These are phyloP conservation scores for Tillandsia fasciculata DNA, from an alignment of 176 grass and related monocot species.

Conservation along the genomic window DNA sequence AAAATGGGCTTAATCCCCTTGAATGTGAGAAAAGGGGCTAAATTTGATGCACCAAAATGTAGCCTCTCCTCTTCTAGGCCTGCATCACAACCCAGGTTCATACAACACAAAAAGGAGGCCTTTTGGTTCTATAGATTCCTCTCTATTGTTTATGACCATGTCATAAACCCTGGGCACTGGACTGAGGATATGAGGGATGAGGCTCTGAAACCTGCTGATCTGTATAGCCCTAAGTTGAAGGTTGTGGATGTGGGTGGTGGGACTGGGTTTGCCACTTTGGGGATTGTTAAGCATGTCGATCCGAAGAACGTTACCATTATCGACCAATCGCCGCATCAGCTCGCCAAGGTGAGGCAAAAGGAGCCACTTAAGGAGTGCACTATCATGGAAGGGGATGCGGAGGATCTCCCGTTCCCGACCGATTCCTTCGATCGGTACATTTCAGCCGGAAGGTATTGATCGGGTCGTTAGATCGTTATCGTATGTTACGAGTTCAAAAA, in stretches of 20 bases:
- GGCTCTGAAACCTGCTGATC: slow-evolving; percentile 63
- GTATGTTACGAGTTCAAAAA: background rate
- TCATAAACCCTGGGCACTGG: slow-evolving; percentile 91
- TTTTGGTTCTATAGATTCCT: slow-evolving; percentile 99
- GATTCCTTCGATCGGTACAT: slow-evolving; percentile 72
- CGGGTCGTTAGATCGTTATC: background rate
- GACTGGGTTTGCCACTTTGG: slow-evolving; percentile 70
- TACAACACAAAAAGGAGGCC: slow-evolving; percentile 99
- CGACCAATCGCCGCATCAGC: slow-evolving; percentile 91
- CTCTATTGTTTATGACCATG: slow-evolving; percentile 89
- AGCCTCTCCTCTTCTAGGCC: slow-evolving; percentile 45
- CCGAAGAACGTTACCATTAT: slow-evolving; percentile 71
- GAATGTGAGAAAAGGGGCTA: slow-evolving; percentile 3
- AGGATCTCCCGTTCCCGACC: slow-evolving; percentile 76
- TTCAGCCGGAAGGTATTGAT: slow-evolving; percentile 66
- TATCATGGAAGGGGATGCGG: slow-evolving; percentile 84
- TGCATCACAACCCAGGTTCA: slow-evolving; percentile 56
- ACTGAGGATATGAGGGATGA: slow-evolving; percentile 97
- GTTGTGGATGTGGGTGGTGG: slow-evolving; percentile 87
- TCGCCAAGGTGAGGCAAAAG: slow-evolving; percentile 71
- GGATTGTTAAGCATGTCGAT: slow-evolving; percentile 64
- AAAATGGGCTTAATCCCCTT: slow-evolving; percentile 21
- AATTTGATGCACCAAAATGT: slow-evolving; percentile 23
- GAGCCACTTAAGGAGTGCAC: slow-evolving; percentile 59
- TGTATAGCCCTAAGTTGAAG: slow-evolving; percentile 43